Percentiles rank a stretch among this genome's conserved stretches.
Conservation (phyloP, 202 grass and related monocot species). For the Zoysia matrella region DNA sequence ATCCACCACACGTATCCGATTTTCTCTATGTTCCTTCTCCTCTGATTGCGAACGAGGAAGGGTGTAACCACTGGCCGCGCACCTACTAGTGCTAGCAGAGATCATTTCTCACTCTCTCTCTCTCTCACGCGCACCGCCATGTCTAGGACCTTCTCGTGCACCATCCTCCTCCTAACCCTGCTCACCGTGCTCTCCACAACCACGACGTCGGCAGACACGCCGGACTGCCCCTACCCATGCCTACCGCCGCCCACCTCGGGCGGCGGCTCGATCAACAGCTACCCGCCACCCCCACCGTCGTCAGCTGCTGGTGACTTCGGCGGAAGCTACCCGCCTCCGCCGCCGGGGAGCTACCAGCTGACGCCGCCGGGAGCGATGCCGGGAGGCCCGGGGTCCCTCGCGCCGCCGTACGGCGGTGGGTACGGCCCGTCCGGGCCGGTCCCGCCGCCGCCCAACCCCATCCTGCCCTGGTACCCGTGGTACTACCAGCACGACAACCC, state of each 20-base stretch:
- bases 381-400: slow-evolving; percentile 14
- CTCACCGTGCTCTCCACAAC: slow-evolving; percentile 22
- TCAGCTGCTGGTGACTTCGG: slow-evolving; percentile 29
- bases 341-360: slow-evolving; percentile 37
- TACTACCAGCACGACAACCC: slow-evolving; percentile 76
- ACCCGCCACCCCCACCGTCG: slow-evolving; percentile 60
- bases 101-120: neutral
- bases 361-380: slow-evolving; percentile 50
- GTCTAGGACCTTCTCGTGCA: slow-evolving; percentile 20
- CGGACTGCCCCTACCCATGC: slow-evolving; percentile 80
- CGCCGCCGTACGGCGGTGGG: slow-evolving; percentile 45
- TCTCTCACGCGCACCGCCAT: slow-evolving; percentile 17
- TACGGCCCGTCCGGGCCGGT: slow-evolving; percentile 41
- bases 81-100: slow-evolving; percentile 14
- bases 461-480: slow-evolving; percentile 85
- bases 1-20: neutral
- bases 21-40: neutral
- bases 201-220: slow-evolving; percentile 43
- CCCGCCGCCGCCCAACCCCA: slow-evolving; percentile 81
- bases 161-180: slow-evolving; percentile 24
- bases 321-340: slow-evolving; percentile 58
- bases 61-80: slow-evolving; percentile 7
- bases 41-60: slow-evolving; percentile 14
- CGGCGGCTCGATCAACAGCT: slow-evolving; percentile 40
- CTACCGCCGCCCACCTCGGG: slow-evolving; percentile 59